Evolutionary conservation across 176 grass and related monocot species (phyloP), one percentile per base, ranked within the genome.

Genomic region (Oryza glumipatula): DNA sequence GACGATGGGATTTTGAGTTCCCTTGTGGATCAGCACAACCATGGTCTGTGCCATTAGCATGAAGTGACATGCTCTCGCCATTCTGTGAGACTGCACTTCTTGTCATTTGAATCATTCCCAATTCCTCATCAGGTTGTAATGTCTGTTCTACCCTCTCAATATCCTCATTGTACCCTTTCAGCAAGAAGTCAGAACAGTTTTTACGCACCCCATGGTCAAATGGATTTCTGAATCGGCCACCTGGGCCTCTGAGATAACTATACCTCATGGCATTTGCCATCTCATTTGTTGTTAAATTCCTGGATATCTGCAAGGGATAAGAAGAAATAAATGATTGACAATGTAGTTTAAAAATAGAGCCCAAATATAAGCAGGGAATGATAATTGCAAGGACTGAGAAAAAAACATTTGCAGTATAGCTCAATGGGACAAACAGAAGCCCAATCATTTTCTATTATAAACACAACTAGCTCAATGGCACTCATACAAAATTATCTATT

Each of bases 201-300:
- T 77, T 94, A 82, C 81, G 88, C 72, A 89, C 70, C 10, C 96
- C 96, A 15, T 95, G 91, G 73, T 95, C 96, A 63, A 92, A 98
- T 4, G 96, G 96, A 87, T 98, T 95, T 88, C 89, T 88, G 78
- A 98, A 98, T 51, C 89, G 82, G 48, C 93, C 96, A 14, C 86
- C 91, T 19, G 91, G 85, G 17, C 93, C 96, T 86, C 88, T 94
- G 49, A 98, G 96, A 74, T 98, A 95, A 90, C 91, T 92, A 72
- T 98, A 95, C 81, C 93, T 83, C 91, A 92, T 68, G 56, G 85
- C 82, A 74, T 98, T 98, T 51, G 96, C 93, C 96, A 98, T 92
- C 82, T 94, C 96, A 83, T 98, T 95, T 76, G 96, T 98, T 54
- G 96, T 98, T 90, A 95, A 90, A 65, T 95, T 98, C 61, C 89